Percentiles rank a stretch among this genome's conserved stretches.
These are phyloP conservation scores for Dioszegia hungarica DNA, from an alignment of 768 basidiomycete species.

Conservation along the genomic window DNA sequence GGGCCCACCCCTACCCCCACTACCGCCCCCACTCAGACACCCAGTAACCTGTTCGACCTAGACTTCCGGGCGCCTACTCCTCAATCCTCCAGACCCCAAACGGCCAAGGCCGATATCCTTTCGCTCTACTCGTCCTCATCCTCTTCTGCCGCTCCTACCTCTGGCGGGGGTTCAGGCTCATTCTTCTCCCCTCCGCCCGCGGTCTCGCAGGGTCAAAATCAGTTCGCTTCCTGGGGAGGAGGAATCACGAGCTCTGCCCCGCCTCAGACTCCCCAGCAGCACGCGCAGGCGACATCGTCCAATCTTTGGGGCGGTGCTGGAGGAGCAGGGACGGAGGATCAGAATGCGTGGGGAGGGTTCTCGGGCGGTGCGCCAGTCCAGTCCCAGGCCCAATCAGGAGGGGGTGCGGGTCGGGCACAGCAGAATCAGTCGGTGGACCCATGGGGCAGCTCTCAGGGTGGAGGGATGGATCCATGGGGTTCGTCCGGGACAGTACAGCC, in stretches of 20 bases:
- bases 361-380: neutral
- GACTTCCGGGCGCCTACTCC: slow-evolving; percentile 44
- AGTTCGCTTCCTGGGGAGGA: slow-evolving; percentile 33
- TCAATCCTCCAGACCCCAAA: slow-evolving; percentile 25
- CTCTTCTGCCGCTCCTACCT: slow-evolving; percentile 8
- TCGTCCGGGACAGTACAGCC: too few species aligned
- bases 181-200: slow-evolving; percentile 24
- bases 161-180: too few species aligned
- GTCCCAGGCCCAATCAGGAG: neutral
- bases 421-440: neutral
- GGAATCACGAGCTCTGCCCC: slow-evolving; percentile 30
- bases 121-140: slow-evolving; percentile 38
- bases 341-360: slow-evolving; percentile 32
- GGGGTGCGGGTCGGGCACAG: neutral
- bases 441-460: neutral
- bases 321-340: too few species aligned
- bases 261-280: slow-evolving; percentile 26
- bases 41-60: slow-evolving; percentile 42
- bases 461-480: slow-evolving; percentile 16
- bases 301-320: slow-evolving; percentile 24
- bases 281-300: neutral
- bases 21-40: slow-evolving; percentile 12
- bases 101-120: slow-evolving; percentile 46
- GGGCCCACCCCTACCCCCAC: slow-evolving; percentile 11
- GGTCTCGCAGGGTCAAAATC: slow-evolving; percentile 12